These are phyloP conservation scores for Medicago truncatula DNA, from an alignment of 306 rosid species.

Conservation along the genomic window DNA sequence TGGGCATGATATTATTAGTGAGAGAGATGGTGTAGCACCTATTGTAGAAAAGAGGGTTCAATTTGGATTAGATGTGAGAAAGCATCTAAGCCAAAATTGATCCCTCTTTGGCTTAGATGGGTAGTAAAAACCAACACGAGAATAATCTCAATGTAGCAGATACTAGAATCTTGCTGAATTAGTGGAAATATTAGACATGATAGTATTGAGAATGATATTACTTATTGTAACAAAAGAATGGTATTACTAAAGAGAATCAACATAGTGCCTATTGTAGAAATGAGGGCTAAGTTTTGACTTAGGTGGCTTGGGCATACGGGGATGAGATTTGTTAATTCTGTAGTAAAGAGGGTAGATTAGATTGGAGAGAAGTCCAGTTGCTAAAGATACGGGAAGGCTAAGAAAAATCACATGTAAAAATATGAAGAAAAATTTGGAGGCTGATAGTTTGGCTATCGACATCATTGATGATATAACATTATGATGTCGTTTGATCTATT, in stretches of 20 bases:
- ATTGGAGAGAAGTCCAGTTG: not conserved
- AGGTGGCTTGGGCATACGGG: not conserved
- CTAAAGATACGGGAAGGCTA: too few relatives aligned
- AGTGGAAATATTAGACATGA: too few relatives aligned
- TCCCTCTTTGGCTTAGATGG: too few relatives aligned
- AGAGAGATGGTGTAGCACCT: not conserved
- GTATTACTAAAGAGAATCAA: not conserved
- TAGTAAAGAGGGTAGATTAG: not conserved
- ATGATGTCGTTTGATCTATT: not conserved
- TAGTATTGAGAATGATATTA: too few relatives aligned
- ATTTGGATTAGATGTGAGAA: not conserved
- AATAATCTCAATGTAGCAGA: too few relatives aligned
- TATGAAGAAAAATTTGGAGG: not conserved
- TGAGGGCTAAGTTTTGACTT: not conserved
- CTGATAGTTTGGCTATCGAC: not conserved
- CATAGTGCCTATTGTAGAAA: not conserved
- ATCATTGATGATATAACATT: not conserved
- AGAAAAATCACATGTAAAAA: not conserved
- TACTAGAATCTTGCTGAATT: too few relatives aligned
- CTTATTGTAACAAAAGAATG: not conserved
- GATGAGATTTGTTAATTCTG: not conserved
- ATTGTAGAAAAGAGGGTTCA: not conserved
- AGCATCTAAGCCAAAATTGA: too few relatives aligned
- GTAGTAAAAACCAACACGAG: too few relatives aligned
- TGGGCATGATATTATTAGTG: not conserved